Base-by-base conservation (phyloP, 176 grass and related monocot genomes). In the Pontederia paniculata region DNA sequence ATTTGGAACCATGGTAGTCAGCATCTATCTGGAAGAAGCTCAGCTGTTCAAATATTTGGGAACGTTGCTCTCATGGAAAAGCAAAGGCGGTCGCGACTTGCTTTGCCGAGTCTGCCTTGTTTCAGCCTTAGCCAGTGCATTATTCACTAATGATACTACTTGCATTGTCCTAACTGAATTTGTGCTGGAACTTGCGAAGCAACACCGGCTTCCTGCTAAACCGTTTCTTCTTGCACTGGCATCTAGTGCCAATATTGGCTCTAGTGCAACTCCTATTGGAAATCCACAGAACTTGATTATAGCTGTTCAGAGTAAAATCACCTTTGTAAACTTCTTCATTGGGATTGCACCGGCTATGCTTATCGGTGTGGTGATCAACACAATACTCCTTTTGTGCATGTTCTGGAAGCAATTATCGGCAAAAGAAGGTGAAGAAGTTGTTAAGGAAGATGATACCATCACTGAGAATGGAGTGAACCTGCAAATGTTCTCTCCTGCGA, bases 201-300 rank as follows among this genome's bases (percentile, higher is more conserved):
- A 97, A 75, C 86, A 97, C 80, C 81, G 79, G 70, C 74, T 97
- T n/a, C 86, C 83, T 0, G 79, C 91, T 0, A 72, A 81, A 54
- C 86, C 91, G 0, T 97, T 97, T 68, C 64, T 97, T 8, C 71
- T 97, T 0, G 91, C 86, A 1, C 79, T 96, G 1, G 91, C 91
- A 10, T 96, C 85, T 2, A 77, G 77, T 52, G 79, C 91, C 23
- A 97, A 97, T 60, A 90, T 97, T 71, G 91, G 91, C 0, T 90
- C 86, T 1, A 83, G 85, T 0, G 67, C 86, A 0, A 97, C 91
- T 13, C 91, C 91, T 13, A 97, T 97, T 63, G 91, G 91, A 18
- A 97, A 97, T 68, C 91, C 91, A 12, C 91, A 97, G 81, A 97
- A 97, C 78, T 68, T 97, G 1, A 86, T 97, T 1, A 97, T 97